Evolutionary conservation across 106 monocot species (phyloP).

Genomic region (Acorus gramineus): DNA sequence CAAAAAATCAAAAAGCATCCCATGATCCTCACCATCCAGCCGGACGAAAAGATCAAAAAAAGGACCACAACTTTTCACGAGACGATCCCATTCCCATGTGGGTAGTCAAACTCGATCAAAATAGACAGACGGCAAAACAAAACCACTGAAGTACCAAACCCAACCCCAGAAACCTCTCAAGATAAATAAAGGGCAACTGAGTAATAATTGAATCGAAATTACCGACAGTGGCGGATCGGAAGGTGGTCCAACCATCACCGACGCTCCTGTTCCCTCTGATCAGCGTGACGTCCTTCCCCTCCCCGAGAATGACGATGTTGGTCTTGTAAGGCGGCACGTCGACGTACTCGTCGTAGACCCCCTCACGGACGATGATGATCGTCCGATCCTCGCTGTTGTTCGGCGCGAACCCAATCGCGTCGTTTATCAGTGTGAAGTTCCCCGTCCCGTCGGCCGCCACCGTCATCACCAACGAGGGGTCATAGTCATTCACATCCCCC

Average conservation of each 20-base stretch:
- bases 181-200: too few relatives aligned
- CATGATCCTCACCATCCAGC: too few relatives aligned
- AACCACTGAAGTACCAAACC: too few relatives aligned
- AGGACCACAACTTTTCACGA: too few relatives aligned
- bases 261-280: slow-evolving; percentile 58
- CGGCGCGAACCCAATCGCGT: slow-evolving; percentile 55
- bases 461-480: slow-evolving; percentile 16
- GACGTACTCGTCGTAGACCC: slow-evolving; percentile 69
- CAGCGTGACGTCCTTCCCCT: slow-evolving; percentile 50
- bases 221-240: slow-evolving; percentile 82
- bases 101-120: too few relatives aligned
- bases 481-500: slow-evolving; percentile 15
- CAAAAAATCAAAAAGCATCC: too few relatives aligned
- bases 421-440: slow-evolving; percentile 48
- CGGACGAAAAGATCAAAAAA: too few relatives aligned
- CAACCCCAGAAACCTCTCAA: too few relatives aligned
- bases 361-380: slow-evolving; percentile 38
- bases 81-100: too few relatives aligned
- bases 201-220: neutral
- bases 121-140: too few relatives aligned
- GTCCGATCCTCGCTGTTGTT: slow-evolving; percentile 35
- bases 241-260: slow-evolving; percentile 74
- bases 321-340: slow-evolving; percentile 47
- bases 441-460: slow-evolving; percentile 75
- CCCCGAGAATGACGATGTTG: slow-evolving; percentile 64